Percentiles rank a stretch among this genome's conserved stretches.
Evolutionary conservation across 371 early-diverging fungal genomes (phyloP).

Genomic region (Mortierella sp.): DNA sequence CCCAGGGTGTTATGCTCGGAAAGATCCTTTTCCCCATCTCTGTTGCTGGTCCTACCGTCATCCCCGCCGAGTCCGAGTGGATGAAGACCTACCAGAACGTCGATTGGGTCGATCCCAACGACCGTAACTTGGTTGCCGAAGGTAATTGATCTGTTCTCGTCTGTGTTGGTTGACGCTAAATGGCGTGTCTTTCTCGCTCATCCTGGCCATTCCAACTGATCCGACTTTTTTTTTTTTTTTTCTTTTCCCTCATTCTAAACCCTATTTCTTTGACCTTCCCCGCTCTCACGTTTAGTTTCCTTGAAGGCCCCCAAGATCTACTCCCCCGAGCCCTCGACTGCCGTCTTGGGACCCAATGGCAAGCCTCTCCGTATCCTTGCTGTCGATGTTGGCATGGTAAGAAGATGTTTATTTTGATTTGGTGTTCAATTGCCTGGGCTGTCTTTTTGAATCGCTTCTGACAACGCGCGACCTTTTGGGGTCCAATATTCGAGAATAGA

Average conservation of each 20-base stretch:
- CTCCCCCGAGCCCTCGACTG: constrained; percentile 68
- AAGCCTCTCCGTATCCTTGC: constrained; percentile 87
- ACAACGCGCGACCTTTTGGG: too few species aligned
- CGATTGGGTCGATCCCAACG: constrained; percentile 93
- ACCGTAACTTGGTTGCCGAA: constrained; percentile 91
- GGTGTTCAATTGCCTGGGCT: background rate
- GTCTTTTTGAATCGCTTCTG: too few species aligned
- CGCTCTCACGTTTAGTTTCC: constrained; percentile 65
- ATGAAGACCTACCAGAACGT: constrained; percentile 79
- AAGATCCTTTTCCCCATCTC: constrained; percentile 80
- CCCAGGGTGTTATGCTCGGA: constrained; percentile 88
- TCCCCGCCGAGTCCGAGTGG: constrained; percentile 61
- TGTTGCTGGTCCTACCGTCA: constrained; percentile 57
- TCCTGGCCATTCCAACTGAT: background rate
- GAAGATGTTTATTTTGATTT: constrained; percentile 1
- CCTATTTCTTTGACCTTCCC: background rate
- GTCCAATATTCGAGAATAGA: constrained; percentile 48
- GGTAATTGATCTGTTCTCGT: constrained; percentile 22
- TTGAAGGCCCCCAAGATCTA: constrained; percentile 82
- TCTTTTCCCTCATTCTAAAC: background rate
- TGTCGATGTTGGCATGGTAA: constrained; percentile 94
- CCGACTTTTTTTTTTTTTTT: background rate
- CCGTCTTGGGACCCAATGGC: constrained; percentile 76
- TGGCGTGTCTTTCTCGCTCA: background rate
- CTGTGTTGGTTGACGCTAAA: background rate